Conservation (phyloP, 2,329 filamentous ascomycete genomes). For the Aureobasidium zeae region DNA sequence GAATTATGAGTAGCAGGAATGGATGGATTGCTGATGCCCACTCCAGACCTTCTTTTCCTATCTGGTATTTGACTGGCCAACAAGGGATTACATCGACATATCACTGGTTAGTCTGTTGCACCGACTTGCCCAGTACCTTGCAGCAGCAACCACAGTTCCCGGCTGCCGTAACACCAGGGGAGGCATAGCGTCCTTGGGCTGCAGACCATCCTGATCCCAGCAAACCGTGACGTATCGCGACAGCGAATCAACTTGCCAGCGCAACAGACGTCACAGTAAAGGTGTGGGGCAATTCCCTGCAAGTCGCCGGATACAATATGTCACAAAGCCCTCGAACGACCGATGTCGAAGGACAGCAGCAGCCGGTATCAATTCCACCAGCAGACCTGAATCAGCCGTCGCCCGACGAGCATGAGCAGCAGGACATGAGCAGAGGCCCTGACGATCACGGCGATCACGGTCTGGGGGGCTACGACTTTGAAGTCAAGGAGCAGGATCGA, state of each 20-base stretch:
- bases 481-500: slow-evolving; percentile 98
- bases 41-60: slow-evolving; percentile 1
- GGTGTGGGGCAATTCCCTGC: slow-evolving; percentile 25
- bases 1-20: neutral
- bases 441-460: slow-evolving; percentile 39
- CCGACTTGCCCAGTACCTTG: slow-evolving; percentile 15
- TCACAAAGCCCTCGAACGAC: slow-evolving; percentile 80
- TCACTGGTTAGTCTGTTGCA: slow-evolving; percentile 3
- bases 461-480: slow-evolving; percentile 79
- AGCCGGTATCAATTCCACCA: slow-evolving; percentile 13
- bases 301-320: slow-evolving; percentile 72
- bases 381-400: slow-evolving; percentile 16
- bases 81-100: neutral
- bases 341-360: slow-evolving; percentile 77
- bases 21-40: neutral
- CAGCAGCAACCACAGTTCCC: slow-evolving; percentile 9
- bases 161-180: slow-evolving; percentile 15
- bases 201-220: slow-evolving; percentile 14
- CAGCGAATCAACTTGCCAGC: slow-evolving; percentile 27
- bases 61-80: slow-evolving; percentile 1
- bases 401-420: slow-evolving; percentile 70
- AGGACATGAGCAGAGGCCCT: slow-evolving; percentile 27
- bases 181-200: slow-evolving; percentile 15
- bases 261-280: slow-evolving; percentile 19
- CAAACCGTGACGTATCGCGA: slow-evolving; percentile 24